Evolutionary conservation across 2,329 filamentous ascomycete genomes (phyloP).

Genomic region (Tolypocladium sp.): DNA sequence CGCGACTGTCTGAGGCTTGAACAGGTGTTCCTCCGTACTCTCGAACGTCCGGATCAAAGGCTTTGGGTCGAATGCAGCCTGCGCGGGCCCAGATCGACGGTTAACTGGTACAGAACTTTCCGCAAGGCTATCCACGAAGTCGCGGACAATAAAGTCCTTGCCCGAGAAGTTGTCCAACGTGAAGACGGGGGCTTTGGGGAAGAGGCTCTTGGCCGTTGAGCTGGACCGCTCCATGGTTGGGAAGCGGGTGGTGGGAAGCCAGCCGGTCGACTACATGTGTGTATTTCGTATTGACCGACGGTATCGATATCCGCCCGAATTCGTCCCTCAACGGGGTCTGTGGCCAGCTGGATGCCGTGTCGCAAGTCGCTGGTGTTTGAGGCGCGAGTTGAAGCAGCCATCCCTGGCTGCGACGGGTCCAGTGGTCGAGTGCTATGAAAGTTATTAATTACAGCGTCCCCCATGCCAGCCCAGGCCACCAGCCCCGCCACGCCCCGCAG

Average conservation of each 20-base stretch:
- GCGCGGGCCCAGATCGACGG: conserved; percentile 63
- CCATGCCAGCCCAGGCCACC: neutral
- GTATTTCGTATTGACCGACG: neutral
- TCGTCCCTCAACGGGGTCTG: neutral
- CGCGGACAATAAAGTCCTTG: conserved; percentile 94
- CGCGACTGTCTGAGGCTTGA: neutral
- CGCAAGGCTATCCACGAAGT: conserved; percentile 90
- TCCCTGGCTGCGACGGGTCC: neutral
- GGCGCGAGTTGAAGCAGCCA: neutral
- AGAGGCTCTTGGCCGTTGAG: conserved; percentile 54
- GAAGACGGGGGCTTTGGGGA: conserved; percentile 73
- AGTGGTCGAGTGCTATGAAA: neutral
- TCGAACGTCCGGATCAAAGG: conserved; percentile 95
- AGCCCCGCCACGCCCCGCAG: neutral
- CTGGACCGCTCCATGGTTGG: conserved; percentile 32
- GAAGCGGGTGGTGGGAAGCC: neutral
- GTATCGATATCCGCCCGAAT: neutral
- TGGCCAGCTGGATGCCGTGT: neutral
- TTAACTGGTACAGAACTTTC: conserved; percentile 72
- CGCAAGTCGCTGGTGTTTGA: neutral
- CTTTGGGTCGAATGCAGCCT: conserved; percentile 79
- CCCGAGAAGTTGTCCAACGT: conserved; percentile 80
- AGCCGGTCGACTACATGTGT: neutral
- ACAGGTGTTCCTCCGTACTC: conserved; percentile 32
- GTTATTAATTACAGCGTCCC: no score